A percentile compares a stretch with the other conserved stretches of the same genome.
These are phyloP conservation scores for Gleditsia sinensis DNA, from an alignment of 306 rosid species.

Conservation along the genomic window DNA sequence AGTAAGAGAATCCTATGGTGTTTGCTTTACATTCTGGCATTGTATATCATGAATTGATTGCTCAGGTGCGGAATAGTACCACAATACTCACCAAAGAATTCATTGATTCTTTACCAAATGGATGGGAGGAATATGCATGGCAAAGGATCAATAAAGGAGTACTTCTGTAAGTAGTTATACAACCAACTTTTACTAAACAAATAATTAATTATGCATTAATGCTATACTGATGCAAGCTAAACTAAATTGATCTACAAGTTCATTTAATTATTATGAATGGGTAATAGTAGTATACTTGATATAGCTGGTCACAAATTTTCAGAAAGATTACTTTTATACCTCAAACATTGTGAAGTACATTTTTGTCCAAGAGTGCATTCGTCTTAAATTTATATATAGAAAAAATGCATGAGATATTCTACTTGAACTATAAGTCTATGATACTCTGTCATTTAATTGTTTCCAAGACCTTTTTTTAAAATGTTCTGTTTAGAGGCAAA, in stretches of 20 bases:
- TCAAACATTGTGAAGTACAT: not conserved
- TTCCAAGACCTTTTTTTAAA: not conserved
- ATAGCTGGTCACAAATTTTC: not conserved
- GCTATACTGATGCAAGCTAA: conserved; percentile 1
- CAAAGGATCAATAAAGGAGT: conserved; percentile 95
- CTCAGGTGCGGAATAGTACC: conserved; percentile 96
- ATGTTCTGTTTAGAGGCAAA: conserved; percentile 17
- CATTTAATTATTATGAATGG: conserved; percentile 26
- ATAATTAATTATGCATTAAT: conserved; percentile 19
- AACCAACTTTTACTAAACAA: conserved; percentile 18
- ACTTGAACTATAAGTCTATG: conserved; percentile 21
- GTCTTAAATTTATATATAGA: conserved; percentile 2
- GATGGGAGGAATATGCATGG: conserved; percentile 99
- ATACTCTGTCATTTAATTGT: conserved; percentile 1
- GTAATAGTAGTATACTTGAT: not conserved
- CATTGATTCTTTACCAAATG: conserved; percentile 89
- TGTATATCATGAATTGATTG: conserved; percentile 55
- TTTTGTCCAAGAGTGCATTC: not conserved
- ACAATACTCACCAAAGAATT: conserved; percentile 92
- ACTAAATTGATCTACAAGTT: conserved; percentile 12
- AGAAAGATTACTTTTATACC: conserved; percentile 16
- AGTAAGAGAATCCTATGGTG: conserved; percentile 22
- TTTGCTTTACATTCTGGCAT: conserved; percentile 50
- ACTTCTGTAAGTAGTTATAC: conserved; percentile 63
- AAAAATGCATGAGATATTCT: conserved; percentile 1